These are phyloP conservation scores for Yamadazyma ubonensis DNA, from an alignment of 805 yeast genomes.

Conservation along the genomic window DNA sequence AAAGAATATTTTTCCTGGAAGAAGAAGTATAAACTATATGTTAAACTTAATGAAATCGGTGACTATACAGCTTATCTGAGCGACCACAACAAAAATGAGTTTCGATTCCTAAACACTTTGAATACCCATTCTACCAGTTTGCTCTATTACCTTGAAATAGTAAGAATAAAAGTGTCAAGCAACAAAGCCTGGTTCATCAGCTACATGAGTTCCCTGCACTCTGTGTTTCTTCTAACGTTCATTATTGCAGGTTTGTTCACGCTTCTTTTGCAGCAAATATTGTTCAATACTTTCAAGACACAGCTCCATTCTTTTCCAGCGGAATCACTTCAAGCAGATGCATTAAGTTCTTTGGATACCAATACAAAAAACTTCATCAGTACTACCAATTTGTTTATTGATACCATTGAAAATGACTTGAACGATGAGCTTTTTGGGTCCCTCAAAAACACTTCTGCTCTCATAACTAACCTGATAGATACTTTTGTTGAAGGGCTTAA, in stretches of 20 bases:
- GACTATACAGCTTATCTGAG: not conserved
- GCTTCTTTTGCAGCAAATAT: slow-evolving; percentile 52
- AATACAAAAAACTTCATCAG: slow-evolving; percentile 13
- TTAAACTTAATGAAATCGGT: slow-evolving; percentile 9
- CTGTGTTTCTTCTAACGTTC: slow-evolving; percentile 49
- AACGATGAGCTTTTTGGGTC: slow-evolving; percentile 69
- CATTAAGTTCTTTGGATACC: not conserved
- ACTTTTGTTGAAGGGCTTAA: slow-evolving; percentile 61
- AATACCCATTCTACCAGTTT: slow-evolving; percentile 16
- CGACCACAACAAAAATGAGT: slow-evolving; percentile 11
- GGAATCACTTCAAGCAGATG: not conserved
- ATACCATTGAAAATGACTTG: slow-evolving; percentile 46
- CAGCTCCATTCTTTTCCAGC: slow-evolving; percentile 15
- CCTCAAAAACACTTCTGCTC: slow-evolving; percentile 54
- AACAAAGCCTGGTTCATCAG: slow-evolving; percentile 42
- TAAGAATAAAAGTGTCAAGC: slow-evolving; percentile 9
- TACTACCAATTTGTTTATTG: slow-evolving; percentile 55
- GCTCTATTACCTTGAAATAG: slow-evolving; percentile 15
- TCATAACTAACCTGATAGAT: slow-evolving; percentile 61
- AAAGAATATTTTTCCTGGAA: slow-evolving; percentile 51
- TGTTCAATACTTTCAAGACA: slow-evolving; percentile 35
- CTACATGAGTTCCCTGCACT: slow-evolving; percentile 53
- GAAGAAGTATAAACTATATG: slow-evolving; percentile 34
- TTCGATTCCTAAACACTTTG: slow-evolving; percentile 13
- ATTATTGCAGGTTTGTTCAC: slow-evolving; percentile 58